Evolutionary conservation across 164 flowering plant species (phyloP), one percentile per base, ranked within the genome.

Genomic region (Pachysandra terminalis): DNA sequence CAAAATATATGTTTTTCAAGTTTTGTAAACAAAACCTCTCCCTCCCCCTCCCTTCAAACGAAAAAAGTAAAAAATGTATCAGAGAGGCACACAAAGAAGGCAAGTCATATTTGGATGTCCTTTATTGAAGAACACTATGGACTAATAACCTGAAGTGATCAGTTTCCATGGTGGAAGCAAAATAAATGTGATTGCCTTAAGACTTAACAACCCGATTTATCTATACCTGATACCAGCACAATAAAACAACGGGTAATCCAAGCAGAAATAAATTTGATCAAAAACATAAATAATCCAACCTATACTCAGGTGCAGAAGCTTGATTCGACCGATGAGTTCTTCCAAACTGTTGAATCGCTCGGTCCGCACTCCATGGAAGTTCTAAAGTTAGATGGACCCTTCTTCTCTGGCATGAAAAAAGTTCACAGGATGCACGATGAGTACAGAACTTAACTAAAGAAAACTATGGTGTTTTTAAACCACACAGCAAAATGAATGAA

Each of bases 311-410:
- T 66, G 99, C 99, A 59, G 93, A 89, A 63, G 98, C 86, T 85
- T 95, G 99, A 78, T 95, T 95, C 59, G 99, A 95, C 24, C 99
- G 83, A 80, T 95, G 99, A 68, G 99, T 95, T 87, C 99, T 87
- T 72, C 99, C 99, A 77, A 92, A 92, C 74, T 95, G 99, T 72
- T 95, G 99, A 79, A 95, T 95, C 62, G 99, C 99, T 61, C 98
- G 83, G 56, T 95, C 99, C 73, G 99, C 99, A 83, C 99, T 92
- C 99, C 99, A 95, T 59, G 99, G 99, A 71, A 95, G 92, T 72
- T 95, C 99, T 56, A 95, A 80, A 45, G 99, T 95, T 66, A 95
- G 67, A 77, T 95, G 99, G 67, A 95, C 97, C 68, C 99, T 92
- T 79, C 99, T 87, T 84, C 71, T 90, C 99, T 95, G 87, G 67